Conservation (phyloP, 352 stramenopile genomes). For the Phytophthora pseudosyringae region DNA sequence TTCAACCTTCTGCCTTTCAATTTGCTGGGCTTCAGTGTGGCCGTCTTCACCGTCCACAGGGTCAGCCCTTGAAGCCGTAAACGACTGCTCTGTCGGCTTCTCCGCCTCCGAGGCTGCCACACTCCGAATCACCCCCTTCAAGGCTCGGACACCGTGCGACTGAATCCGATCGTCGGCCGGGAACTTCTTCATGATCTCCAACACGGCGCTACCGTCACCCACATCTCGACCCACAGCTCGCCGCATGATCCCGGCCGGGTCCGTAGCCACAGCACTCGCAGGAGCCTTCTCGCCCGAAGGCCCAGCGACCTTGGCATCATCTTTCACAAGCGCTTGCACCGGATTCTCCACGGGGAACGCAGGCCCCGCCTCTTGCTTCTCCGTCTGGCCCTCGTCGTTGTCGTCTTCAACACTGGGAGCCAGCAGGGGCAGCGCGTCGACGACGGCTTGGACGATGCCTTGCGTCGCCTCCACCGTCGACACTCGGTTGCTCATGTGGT, state of each 20-base stretch:
- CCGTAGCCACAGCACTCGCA: slow-evolving; percentile 15
- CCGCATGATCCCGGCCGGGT: slow-evolving; percentile 57
- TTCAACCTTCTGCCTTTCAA: slow-evolving; percentile 5
- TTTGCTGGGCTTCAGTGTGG: neutral
- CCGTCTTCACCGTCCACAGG: neutral
- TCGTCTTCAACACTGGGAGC: slow-evolving; percentile 13
- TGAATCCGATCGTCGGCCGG: slow-evolving; percentile 50
- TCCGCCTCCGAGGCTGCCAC: neutral
- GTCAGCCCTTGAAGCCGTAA: neutral
- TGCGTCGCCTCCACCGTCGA: slow-evolving; percentile 42
- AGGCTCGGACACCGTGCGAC: slow-evolving; percentile 50
- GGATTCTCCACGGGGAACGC: neutral
- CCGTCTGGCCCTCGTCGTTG: neutral
- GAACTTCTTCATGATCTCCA: slow-evolving; percentile 60
- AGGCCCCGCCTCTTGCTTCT: neutral
- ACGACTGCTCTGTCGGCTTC: neutral
- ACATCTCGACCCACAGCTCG: slow-evolving; percentile 54
- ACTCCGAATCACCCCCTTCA: slow-evolving; percentile 51
- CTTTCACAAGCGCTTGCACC: neutral
- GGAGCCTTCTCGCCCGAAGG: neutral
- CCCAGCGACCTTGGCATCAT: neutral
- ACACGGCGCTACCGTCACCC: slow-evolving; percentile 46
- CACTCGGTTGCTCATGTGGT: slow-evolving; percentile 41
- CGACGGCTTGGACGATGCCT: slow-evolving; percentile 39
- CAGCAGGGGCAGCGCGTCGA: slow-evolving; percentile 21